Conservation (phyloP, 495 filamentous ascomycete species). For the Achaetomiella virescens region DNA sequence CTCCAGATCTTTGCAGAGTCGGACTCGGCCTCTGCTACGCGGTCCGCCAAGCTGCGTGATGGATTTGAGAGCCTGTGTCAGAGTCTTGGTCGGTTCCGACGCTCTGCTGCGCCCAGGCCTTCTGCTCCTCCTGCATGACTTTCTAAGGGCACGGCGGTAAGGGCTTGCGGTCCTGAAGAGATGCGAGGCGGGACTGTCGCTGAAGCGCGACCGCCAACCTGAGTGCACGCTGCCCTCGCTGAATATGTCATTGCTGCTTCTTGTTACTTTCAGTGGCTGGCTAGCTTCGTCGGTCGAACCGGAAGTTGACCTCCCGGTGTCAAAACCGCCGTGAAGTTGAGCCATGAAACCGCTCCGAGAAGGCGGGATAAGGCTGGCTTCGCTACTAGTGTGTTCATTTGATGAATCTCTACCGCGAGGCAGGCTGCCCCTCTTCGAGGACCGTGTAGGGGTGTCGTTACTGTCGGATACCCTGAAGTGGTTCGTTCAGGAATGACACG, state of each 20-base stretch:
- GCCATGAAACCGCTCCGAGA: not conserved
- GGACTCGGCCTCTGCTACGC: not conserved
- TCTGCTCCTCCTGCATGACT: constrained; percentile 32
- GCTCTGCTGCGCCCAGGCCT: constrained; percentile 21
- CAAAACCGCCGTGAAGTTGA: not conserved
- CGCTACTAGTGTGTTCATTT: not conserved
- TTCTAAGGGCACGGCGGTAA: constrained; percentile 47
- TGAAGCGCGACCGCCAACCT: constrained; percentile 33
- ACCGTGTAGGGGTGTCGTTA: constrained; percentile 1
- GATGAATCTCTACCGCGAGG: not conserved
- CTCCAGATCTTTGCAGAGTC: constrained; percentile 28
- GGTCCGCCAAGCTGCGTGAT: not conserved
- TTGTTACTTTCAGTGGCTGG: not conserved
- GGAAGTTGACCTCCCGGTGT: not conserved
- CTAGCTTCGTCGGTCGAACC: not conserved
- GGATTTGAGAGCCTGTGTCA: constrained; percentile 12
- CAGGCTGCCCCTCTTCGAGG: not conserved
- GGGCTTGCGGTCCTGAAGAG: constrained; percentile 50
- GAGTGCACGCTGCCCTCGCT: constrained; percentile 5
- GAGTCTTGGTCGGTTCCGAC: constrained; percentile 14
- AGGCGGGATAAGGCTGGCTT: not conserved
- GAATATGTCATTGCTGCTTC: not conserved
- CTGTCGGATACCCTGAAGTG: not conserved
- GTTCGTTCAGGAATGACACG: not conserved
- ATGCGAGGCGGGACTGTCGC: constrained; percentile 40